These are phyloP conservation scores for Durusdinium trenchii DNA, from an alignment of 73 alveolate species.

Conservation along the genomic window DNA sequence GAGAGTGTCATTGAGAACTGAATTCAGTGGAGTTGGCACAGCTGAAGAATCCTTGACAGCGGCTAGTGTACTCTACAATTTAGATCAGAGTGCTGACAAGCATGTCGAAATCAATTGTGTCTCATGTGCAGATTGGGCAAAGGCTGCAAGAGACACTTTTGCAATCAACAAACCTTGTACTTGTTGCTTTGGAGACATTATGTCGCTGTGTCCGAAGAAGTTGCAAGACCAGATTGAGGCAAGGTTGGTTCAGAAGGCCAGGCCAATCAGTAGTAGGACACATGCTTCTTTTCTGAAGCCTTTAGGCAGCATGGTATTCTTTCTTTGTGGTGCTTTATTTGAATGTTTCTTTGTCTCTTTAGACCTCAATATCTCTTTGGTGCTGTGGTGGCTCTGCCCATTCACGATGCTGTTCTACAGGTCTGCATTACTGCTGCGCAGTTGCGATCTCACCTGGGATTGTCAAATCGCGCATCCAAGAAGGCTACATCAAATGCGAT, in stretches of 20 bases:
- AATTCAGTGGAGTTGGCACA: neutral
- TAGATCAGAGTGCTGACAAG: neutral
- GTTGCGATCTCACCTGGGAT: neutral
- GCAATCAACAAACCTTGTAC: neutral
- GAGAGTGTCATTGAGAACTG: neutral
- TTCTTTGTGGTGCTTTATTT: neutral
- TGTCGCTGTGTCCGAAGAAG: neutral
- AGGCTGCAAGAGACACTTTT: neutral
- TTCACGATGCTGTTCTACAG: neutral
- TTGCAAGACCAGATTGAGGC: neutral
- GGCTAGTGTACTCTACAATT: neutral
- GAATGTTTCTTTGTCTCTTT: no score
- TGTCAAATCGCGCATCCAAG: no score
- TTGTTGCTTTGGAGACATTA: conserved; percentile 30
- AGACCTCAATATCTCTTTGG: neutral
- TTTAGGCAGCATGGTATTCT: neutral
- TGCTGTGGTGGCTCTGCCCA: neutral
- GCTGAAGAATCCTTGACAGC: neutral
- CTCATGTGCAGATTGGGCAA: neutral
- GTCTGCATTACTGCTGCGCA: neutral
- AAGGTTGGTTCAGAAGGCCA: neutral
- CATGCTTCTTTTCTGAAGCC: neutral
- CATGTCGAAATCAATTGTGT: neutral
- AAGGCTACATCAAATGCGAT: neutral
- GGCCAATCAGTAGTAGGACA: neutral